Percentiles rank a stretch among this genome's conserved stretches.
phyloP scores from a whole-genome alignment of 371 early-diverging fungal genomes.

The Saksenaea oblongispora region DNA sequence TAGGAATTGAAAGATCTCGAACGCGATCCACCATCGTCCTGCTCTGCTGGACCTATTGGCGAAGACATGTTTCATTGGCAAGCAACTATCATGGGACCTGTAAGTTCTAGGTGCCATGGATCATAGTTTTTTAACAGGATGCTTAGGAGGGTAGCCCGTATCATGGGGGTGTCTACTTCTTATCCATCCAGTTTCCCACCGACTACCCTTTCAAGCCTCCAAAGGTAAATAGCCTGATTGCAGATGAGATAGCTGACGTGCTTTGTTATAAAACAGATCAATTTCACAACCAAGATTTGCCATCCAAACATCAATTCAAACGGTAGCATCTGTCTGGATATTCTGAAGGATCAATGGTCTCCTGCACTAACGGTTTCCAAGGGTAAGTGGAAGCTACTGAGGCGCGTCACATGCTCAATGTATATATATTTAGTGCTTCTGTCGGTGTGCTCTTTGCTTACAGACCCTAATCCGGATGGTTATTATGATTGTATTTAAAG shows the following conservation, averaged over 20 bases:
- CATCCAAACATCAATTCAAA: conserved; percentile 99
- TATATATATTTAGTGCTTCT: conserved; percentile 78
- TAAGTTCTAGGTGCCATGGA: conserved; percentile 44
- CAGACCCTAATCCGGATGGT: conserved; percentile 97
- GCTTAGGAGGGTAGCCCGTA: conserved; percentile 69
- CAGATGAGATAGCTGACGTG: background rate
- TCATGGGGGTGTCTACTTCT: conserved; percentile 93
- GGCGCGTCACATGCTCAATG: background rate
- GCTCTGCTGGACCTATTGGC: conserved; percentile 92
- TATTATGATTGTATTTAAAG: background rate
- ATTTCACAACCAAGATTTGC: conserved; percentile 96
- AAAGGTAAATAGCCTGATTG: conserved; percentile 46
- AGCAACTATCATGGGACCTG: conserved; percentile 96
- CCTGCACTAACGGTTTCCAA: conserved; percentile 98
- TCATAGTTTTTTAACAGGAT: background rate
- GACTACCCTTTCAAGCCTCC: conserved; percentile 99
- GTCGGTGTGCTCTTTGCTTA: conserved; percentile 96
- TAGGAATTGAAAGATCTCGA: conserved; percentile 96
- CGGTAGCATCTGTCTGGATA: conserved; percentile 98
- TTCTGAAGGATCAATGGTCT: conserved; percentile 98
- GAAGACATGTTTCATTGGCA: conserved; percentile 94
- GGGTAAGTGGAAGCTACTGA: conserved; percentile 43
- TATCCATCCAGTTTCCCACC: conserved; percentile 97
- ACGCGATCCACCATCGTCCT: conserved; percentile 93
- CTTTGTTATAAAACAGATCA: conserved; percentile 57